Evolutionary conservation across 805 yeast genomes (phyloP), one percentile per base, ranked within the genome.

Genomic region (Lipomyces starkeyi): DNA sequence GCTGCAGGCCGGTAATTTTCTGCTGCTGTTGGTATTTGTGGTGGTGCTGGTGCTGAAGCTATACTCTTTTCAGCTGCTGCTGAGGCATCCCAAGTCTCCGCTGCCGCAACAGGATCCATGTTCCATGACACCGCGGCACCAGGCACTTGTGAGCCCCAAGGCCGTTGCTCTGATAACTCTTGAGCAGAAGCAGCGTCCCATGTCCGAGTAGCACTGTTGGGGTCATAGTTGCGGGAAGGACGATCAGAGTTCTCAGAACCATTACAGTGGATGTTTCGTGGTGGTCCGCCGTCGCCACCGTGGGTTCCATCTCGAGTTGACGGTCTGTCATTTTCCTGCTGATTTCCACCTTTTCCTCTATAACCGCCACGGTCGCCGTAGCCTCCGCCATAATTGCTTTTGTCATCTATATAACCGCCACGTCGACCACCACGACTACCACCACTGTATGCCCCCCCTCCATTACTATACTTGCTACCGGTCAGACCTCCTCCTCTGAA

Each of bases 401-500:
- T 17, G 20, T 43, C 49, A 43, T 43, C 22, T n/a, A 7, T 6
- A 43, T 43, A 1, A n/a, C 49, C 11, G n/a, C 49, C 49, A 11
- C 11, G 49, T 17, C 49, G 25, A 53, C 56, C 56, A 53, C 56
- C 56, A 20, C 34, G 34, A 8, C 56, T 53, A 29, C 34, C 32
- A 53, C 34, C n/a, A 20, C 34, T 17, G 34, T 25, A 53, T 5
- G 27, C 5, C 11, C 20, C 8, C 25, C 56, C 34, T 17, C 29
- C 34, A 53, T 53, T 53, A 17, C 56, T 29, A 25, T 53, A 53
- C 56, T 53, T 53, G 56, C 56, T 53, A 22, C 34, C 34, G 14
- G 34, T 17, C 2, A 53, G 56, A 22, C 56, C 56, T n/a, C 56
- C 56, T 43, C 22, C 49, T 43, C 49, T 6, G 49, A 17, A 7